These are phyloP conservation scores for Aureobasidium melanogenum DNA, from an alignment of 2,329 filamentous ascomycete genomes.

Conservation along the genomic window DNA sequence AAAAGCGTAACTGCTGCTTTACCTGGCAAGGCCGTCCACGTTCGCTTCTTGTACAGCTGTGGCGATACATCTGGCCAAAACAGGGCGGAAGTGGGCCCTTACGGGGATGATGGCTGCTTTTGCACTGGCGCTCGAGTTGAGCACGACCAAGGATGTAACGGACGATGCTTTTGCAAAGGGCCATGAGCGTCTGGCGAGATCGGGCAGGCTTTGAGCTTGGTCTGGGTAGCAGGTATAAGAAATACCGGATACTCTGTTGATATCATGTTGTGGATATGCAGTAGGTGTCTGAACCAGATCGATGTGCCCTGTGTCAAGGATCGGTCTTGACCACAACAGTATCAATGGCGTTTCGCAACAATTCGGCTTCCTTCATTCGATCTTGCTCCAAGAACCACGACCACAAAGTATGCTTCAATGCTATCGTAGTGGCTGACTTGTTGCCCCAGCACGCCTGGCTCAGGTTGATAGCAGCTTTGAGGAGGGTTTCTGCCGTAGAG, in stretches of 20 bases:
- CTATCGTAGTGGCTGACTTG: background rate
- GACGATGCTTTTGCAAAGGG: background rate
- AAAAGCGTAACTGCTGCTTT: background rate
- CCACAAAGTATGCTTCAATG: background rate
- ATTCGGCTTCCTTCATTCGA: background rate
- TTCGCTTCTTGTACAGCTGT: background rate
- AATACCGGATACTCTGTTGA: no score
- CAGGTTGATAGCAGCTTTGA: background rate
- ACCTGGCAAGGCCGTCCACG: background rate
- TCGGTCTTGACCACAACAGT: background rate
- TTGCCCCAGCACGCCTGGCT: background rate
- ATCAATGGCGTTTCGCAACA: background rate
- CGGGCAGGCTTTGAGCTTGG: background rate
- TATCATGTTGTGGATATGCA: no score
- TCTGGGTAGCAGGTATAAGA: no score
- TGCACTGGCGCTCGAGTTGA: background rate
- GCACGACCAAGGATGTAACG: background rate
- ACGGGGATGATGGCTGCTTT: background rate
- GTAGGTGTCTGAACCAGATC: no score
- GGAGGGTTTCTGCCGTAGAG: background rate
- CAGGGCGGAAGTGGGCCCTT: background rate
- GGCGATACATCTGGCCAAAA: background rate
- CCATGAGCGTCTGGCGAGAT: background rate
- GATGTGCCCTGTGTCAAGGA: background rate
- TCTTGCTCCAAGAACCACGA: background rate